Evolutionary conservation across 768 basidiomycete species (phyloP).

Genomic region (Lentinula sp.): DNA sequence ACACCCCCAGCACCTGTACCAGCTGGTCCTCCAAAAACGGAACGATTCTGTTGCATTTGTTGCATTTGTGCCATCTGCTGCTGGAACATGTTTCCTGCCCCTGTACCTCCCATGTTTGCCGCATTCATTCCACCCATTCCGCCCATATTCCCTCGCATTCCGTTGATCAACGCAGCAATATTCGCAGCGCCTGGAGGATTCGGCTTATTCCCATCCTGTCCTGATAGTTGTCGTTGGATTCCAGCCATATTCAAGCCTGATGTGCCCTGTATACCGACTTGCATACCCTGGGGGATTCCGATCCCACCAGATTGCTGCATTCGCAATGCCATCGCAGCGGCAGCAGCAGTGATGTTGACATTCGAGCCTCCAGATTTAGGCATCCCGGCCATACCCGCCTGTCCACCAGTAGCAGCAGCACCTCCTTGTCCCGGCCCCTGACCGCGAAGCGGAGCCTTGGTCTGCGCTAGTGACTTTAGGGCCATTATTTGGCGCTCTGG

Average conservation of each 20-base stretch:
- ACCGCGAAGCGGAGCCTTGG: background rate
- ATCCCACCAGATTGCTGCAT: slow-evolving; percentile 1
- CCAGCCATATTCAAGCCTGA: background rate
- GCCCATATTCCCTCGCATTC: background rate
- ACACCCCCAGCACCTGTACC: background rate
- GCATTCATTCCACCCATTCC: slow-evolving; percentile 1
- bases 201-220: background rate
- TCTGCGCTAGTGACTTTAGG: background rate
- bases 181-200: background rate
- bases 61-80: background rate
- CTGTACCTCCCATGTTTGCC: background rate
- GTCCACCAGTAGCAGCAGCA: background rate
- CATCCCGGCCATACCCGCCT: background rate
- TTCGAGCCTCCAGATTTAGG: background rate
- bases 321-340: slow-evolving; percentile 1
- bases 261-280: background rate
- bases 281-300: background rate
- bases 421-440: background rate
- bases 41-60: background rate
- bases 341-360: background rate
- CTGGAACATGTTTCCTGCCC: background rate
- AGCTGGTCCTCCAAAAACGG: background rate
- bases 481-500: background rate
- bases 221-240: background rate
- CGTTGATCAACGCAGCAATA: background rate